Evolutionary conservation across 306 rosid species (phyloP), one percentile per base, ranked within the genome.

Genomic region (Morella rubra): DNA sequence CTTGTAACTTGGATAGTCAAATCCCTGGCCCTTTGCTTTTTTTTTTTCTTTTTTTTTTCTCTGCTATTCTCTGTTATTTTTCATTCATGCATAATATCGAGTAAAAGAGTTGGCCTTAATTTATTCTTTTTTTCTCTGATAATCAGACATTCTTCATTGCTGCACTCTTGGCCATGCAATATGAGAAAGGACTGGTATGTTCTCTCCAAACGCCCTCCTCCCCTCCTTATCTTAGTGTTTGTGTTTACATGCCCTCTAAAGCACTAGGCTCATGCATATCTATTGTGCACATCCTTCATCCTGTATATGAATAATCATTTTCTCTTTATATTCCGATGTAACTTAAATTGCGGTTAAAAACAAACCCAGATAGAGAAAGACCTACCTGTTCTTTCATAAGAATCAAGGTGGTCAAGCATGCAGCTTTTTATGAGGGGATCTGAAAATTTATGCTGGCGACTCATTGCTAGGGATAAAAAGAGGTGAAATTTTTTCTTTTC

Each of bases 121-220:
- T 47, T 41, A 65, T 37, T 56, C 42, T 50, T 70, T 76, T 53
- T 55, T 70, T 76, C 6, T 87, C 81, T 74, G 47, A 81, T 81
- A 84, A 64, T 72, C 89, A 95, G 99, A 95, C 99, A 79, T 95
- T 95, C 87, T 95, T 95, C 83, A 95, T 95, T 84, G 99, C 99
- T 68, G 97, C 97, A 79, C 97, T 95, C 68, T 83, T 95, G 91
- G 97, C 97, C 59, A 95, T 95, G 99, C 99, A 95, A 86, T 95
- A 92, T 72, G 55, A 89, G 70, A 95, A 95, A 79, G 97, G 87
- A 84, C 75, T 92, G 97, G 99, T 95, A 89, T 59, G 87, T 47
- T 47, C 42, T 44, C 11, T 79, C 69, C 74, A 47, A 44, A 22
- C 42, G 44, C 51, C 16, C 72, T 72, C 19, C 37, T 59, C 67